These are phyloP conservation scores for Angomonas deanei DNA, from an alignment of 208 protist genomes.

Conservation along the genomic window DNA sequence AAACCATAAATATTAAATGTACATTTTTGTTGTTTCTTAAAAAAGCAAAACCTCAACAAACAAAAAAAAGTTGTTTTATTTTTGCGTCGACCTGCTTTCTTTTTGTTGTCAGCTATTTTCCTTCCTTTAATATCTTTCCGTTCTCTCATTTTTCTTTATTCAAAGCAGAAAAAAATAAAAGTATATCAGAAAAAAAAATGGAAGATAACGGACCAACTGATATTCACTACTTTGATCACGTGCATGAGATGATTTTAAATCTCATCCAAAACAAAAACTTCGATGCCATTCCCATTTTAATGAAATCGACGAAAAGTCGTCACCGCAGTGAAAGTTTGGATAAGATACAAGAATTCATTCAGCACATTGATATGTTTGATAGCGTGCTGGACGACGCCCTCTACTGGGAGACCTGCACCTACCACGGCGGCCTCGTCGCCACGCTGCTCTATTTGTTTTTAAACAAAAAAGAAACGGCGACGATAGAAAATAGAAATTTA, in stretches of 20 bases:
- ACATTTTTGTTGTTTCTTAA: background rate
- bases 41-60: background rate
- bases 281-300: too few relatives aligned
- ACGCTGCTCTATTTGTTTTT: conserved; percentile 32
- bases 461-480: conserved; percentile 17
- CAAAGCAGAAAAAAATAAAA: background rate
- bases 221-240: conserved; percentile 38
- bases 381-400: conserved; percentile 28
- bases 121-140: background rate
- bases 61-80: background rate
- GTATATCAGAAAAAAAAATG: background rate
- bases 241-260: conserved; percentile 57
- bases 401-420: conserved; percentile 78
- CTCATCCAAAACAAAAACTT: conserved; percentile 46
- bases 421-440: conserved; percentile 46
- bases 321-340: too few relatives aligned
- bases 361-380: conserved; percentile 7
- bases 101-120: conserved; percentile 7
- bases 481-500: background rate
- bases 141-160: background rate
- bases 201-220: background rate
- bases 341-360: too few relatives aligned
- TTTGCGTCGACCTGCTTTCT: background rate
- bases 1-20: conserved; percentile 1
- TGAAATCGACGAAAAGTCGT: too few relatives aligned